Base-by-base conservation (phyloP, 768 basidiomycete genomes). In the Clitopilus passeckerianus region DNA sequence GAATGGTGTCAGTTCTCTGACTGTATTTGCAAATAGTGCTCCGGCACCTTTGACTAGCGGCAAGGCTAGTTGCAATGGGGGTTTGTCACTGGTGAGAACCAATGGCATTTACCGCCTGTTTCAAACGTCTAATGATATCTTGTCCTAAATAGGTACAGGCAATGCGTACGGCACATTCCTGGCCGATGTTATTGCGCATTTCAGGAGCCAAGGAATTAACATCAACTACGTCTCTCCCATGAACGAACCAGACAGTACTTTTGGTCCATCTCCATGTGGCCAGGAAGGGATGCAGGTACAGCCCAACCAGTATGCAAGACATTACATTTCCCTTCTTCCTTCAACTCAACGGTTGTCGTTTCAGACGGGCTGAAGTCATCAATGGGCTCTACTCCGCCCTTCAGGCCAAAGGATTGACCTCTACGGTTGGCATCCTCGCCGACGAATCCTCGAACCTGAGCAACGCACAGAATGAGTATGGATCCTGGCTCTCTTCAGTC, bases 201-300 rank as follows among this genome's bases (percentile, higher is more conserved):
- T 75, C 66, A 68, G 71, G 33, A 63, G 63, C 14, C 67, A 71
- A 56, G 77, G 75, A 15, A 67, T 79, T 24, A 67, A 68, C 14
- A 74, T 80, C 56, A 72, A 69, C 37, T 74, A 73, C 23, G 70
- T 80, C 23, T 78, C 78, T 0, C 71, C 77, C 8, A 79, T 80
- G 72, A 78, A 80, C 60, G 75, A 76, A 55, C 77, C 76, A 1
- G 75, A 77, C 55, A 72, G 71, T 56, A 74, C 53, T 14, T 75
- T 77, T 60, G 75, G 74, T 1, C 73, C 74, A 16, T 66, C 71
- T 6, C 73, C 72, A 1, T 80, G 78, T 62, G 74, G 74, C 16
- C 79, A 80, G 63, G 78, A 80, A 65, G 79, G 78, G 2, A 80
- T 80, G 78, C 66, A 70, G 58, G 78, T 80, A 37, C 61, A 64